Evolutionary conservation across 148 eudicot genomes (phyloP).

Genomic region (Rhododendron williamsianum): DNA sequence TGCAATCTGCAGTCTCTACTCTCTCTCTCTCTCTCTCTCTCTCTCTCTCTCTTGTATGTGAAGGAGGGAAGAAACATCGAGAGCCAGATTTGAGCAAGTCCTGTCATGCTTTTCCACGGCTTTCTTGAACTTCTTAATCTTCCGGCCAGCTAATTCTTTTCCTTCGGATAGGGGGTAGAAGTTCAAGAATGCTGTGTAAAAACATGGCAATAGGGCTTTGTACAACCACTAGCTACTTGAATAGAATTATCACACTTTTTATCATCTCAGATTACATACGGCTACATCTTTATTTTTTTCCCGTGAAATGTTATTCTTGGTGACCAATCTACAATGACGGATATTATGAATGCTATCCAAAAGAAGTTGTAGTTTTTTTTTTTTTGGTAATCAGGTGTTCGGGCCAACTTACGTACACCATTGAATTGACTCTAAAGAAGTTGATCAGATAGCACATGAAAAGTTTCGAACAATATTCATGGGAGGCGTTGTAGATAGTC

Average conservation of each 20-base stretch:
- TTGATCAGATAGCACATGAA: background rate
- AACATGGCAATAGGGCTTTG: background rate
- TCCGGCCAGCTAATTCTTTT: background rate
- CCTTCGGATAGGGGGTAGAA: background rate
- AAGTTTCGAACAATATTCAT: background rate
- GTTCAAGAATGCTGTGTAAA: background rate
- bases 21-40: too few species aligned
- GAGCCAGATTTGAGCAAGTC: background rate
- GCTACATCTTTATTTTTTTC: background rate
- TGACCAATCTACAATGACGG: background rate
- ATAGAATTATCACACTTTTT: background rate
- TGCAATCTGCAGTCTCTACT: background rate
- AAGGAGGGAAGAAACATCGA: background rate
- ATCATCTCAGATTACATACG: background rate
- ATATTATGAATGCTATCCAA: background rate
- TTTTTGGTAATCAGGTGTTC: background rate
- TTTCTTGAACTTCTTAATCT: background rate
- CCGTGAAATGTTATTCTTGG: background rate
- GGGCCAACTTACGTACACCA: too few species aligned
- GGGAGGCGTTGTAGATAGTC: background rate
- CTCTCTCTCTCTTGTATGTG: background rate
- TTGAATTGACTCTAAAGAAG: background rate
- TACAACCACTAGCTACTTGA: background rate
- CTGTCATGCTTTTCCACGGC: conserved; percentile 4
- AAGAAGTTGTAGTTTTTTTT: background rate